Conservation (phyloP, 129 eudicot species). For the Glebionis coronaria region DNA sequence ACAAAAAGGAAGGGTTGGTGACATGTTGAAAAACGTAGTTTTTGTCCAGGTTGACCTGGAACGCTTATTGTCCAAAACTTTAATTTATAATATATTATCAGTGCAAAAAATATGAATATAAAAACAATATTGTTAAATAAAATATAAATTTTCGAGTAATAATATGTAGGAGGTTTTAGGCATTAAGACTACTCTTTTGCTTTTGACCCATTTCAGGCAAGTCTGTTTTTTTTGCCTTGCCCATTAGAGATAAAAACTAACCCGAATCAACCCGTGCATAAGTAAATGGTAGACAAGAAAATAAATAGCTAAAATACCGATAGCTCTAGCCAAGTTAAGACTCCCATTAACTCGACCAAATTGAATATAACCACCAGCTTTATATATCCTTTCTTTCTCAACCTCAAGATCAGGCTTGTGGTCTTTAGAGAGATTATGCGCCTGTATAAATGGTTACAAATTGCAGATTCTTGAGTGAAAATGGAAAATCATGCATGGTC, state of each 20-base stretch:
- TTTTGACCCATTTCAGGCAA: neutral
- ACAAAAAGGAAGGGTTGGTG: too few species aligned
- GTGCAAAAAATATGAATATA: neutral
- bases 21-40: too few species aligned
- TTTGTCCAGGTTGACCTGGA: too few species aligned
- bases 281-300: neutral
- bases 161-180: neutral
- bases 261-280: neutral
- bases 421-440: constrained; percentile 71
- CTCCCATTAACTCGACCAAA: constrained; percentile 89
- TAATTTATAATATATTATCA: neutral
- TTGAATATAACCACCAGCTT: constrained; percentile 85
- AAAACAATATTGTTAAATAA: neutral
- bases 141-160: neutral
- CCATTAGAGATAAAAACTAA: neutral
- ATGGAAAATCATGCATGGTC: neutral
- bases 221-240: neutral
- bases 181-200: neutral
- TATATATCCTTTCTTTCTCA: constrained; percentile 79
- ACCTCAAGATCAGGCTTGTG: constrained; percentile 83
- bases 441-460: constrained; percentile 44
- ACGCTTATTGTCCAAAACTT: too few species aligned
- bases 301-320: constrained; percentile 42
- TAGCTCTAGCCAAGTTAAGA: constrained; percentile 86
- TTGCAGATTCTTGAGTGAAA: constrained; percentile 11